Conservation (phyloP, 305 asterid genomes). For the Caryopteris hybrid region DNA sequence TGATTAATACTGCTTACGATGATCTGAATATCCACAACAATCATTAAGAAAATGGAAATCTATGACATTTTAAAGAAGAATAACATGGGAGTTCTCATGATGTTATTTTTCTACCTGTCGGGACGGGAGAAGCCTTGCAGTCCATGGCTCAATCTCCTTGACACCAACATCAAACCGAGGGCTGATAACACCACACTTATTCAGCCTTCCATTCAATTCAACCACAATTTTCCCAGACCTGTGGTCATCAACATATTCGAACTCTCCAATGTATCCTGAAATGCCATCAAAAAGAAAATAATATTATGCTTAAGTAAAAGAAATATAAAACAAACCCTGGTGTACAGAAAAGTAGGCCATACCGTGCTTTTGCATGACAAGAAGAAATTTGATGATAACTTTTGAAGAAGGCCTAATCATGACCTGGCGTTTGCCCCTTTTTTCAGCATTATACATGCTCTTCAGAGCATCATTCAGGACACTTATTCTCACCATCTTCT, state of each 20-base stretch:
- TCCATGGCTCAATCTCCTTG: conserved; percentile 49
- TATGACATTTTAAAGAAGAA: background rate
- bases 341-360: background rate
- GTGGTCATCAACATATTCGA: conserved; percentile 44
- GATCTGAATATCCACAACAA: background rate
- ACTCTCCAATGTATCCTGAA: conserved; percentile 42
- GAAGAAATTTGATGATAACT: conserved; percentile 33
- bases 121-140: conserved; percentile 41
- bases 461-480: conserved; percentile 36
- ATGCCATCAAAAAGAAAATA: background rate
- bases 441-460: conserved; percentile 40
- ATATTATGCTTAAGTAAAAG: background rate
- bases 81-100: background rate
- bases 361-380: conserved; percentile 40
- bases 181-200: conserved; percentile 44
- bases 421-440: conserved; percentile 34
- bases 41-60: background rate
- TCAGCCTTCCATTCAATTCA: conserved; percentile 38
- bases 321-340: background rate
- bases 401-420: conserved; percentile 38
- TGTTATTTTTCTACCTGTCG: conserved; percentile 27
- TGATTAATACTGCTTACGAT: background rate
- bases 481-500: conserved; percentile 31
- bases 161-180: conserved; percentile 46
- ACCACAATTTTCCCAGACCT: conserved; percentile 42